phyloP scores from a whole-genome alignment of 768 basidiomycete species.

The Epithele typhae region DNA sequence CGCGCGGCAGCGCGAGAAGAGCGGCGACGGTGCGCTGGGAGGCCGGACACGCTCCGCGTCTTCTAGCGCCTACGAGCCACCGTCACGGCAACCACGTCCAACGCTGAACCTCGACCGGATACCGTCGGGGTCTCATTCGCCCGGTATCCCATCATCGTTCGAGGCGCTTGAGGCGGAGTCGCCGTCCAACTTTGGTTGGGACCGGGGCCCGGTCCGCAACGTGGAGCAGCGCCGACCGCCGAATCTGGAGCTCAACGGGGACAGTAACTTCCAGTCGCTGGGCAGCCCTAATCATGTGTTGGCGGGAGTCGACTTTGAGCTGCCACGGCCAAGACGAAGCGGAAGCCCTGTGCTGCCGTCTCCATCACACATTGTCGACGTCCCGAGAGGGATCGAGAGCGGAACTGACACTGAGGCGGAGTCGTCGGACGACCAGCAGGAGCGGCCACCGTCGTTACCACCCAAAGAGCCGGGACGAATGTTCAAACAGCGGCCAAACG shows the following conservation, averaged over 20 bases:
- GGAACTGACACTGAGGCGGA: conserved; percentile 71
- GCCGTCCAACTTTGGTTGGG: conserved; percentile 7
- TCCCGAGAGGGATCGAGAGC: conserved; percentile 70
- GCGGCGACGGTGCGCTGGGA: not conserved
- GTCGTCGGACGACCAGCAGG: conserved; percentile 24
- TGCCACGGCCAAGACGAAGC: conserved; percentile 28
- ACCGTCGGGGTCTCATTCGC: conserved; percentile 29
- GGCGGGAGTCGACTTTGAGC: conserved; percentile 18
- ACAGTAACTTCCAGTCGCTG: conserved; percentile 5
- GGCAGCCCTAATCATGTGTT: conserved; percentile 14
- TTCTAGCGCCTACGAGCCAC: conserved; percentile 16
- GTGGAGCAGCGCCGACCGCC: conserved; percentile 3
- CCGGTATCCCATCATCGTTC: conserved; percentile 16
- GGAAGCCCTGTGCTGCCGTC: conserved; percentile 45
- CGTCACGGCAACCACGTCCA: conserved; percentile 22
- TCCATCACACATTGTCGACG: conserved; percentile 61
- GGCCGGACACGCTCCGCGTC: conserved; percentile 23
- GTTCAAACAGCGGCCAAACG: conserved; percentile 16
- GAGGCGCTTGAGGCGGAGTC: conserved; percentile 15
- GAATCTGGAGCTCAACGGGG: conserved; percentile 14
- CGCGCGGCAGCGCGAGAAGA: not conserved
- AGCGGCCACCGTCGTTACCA: conserved; percentile 16
- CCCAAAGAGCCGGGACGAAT: conserved; percentile 16
- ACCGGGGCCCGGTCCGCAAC: not conserved
- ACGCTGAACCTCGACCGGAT: conserved; percentile 31